Base-by-base conservation (phyloP, 805 yeast species). In the Metschnikowia lunata region DNA sequence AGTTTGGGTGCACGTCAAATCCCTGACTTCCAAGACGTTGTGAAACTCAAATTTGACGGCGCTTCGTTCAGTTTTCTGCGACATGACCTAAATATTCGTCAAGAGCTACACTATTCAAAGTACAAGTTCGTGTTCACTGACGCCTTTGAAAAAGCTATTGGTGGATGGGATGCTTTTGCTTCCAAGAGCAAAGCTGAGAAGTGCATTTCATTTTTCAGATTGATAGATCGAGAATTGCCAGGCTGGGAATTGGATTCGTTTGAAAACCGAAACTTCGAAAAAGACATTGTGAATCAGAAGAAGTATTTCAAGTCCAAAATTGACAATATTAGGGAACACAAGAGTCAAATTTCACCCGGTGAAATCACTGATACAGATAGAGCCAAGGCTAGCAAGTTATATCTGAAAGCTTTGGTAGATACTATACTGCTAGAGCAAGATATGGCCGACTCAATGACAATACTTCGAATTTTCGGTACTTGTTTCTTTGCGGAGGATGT, bases 391-490 rank as follows among this genome's bases (percentile, higher is more conserved):
- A 41, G 44, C 27, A 36, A 28, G 7, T 13, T 37, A 32, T 48
- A 30, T 32, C 30, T 23, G 4, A 36, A 35, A 13, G 33, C 33
- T 13, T 26, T 50, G 29, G 18, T 28, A 15, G 29, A 37, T 4
- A 45, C 54, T 8, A 8, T 30, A 2, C 23, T 39, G 2, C 33
- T 42, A 13, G 56, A 54, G 34, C 46, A 45, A 30, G 48, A 39
- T 15, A 54, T 54, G 53, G 56, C 57, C 15, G 57, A 54, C 37
- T 30, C 43, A 10, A 48, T 52, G 50, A 46, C 53, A 9, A 40
- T 54, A 7, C 30, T 50, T 13, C 40, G 57, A 7, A 18, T 44
- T 8, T 51, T 51, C 13, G 54, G 56, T 13, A 51, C 43, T 36
- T 54, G 57, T 42, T 54, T 54, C 39, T 44, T 41, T 27, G 27